Evolutionary conservation across 805 yeast species (phyloP), one percentile per base, ranked within the genome.

Genomic region (Metschnikowia santaceciliae): DNA sequence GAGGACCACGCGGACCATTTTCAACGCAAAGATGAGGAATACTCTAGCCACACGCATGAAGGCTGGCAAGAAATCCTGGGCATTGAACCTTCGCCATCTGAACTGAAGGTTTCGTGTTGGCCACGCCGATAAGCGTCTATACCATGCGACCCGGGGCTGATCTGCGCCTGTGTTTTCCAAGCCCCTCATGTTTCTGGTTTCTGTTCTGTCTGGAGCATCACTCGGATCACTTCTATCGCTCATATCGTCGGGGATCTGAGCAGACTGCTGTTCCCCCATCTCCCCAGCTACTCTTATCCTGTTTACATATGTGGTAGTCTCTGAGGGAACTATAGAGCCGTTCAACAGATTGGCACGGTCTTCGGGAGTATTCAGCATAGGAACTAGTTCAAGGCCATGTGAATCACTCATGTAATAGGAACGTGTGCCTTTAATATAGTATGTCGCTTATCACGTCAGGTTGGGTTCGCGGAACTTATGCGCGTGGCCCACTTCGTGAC

Each of bases 41-140:
- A 37, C 10, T 11, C 23, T 37, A 11, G 42, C 13, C n/a, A 42
- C 22, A 11, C 47, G 41, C 10, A 17, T n/a, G 19, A 48, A 10
- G 6, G 39, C 32, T 14, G 46, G 50, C 15, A 48, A 15, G 13
- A 50, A 14, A 40, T 48, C 44, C n/a, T 36, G 14, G 3, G 53
- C 51, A 19, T 54, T 40, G 42, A 42, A 34, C 11, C 52, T 33
- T 26, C 52, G 51, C 60, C 60, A 56, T 22, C 56, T 17, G 14
- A 51, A 50, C 6, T 50, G 32, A 38, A 49, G 56, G 45, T 54
- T 49, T 32, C 56, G 52, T 26, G 49, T 42, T 6, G 61, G 61
- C 35, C 56, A 50, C 2, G 61, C 59, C 3, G 53, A 6, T 19
- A 45, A 5, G n/a, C 49, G 48, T 11, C 49, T 34, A 2, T 42